Conservation (phyloP, 352 stramenopile genomes). For the Phytophthora litchii region DNA sequence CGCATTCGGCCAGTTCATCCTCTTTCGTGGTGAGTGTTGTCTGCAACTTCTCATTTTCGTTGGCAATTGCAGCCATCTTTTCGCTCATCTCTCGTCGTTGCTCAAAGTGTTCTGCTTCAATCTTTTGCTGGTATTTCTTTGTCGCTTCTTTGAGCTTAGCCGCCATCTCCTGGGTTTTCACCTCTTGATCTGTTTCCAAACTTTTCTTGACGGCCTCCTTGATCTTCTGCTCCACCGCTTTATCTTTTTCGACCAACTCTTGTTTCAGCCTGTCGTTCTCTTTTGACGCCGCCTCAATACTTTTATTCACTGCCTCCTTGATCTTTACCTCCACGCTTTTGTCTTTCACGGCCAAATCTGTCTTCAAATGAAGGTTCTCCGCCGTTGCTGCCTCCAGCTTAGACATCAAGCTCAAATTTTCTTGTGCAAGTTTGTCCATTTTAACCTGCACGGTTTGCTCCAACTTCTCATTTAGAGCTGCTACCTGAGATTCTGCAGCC, state of each 20-base stretch:
- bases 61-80: slow-evolving; percentile 36
- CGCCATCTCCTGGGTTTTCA: slow-evolving; percentile 22
- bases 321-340: slow-evolving; percentile 20
- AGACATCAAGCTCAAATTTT: slow-evolving; percentile 34
- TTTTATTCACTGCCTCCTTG: slow-evolving; percentile 18
- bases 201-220: slow-evolving; percentile 27
- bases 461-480: slow-evolving; percentile 12
- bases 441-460: slow-evolving; percentile 19
- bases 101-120: slow-evolving; percentile 43
- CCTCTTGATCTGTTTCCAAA: slow-evolving; percentile 15
- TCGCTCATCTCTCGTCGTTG: slow-evolving; percentile 42
- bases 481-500: slow-evolving; percentile 10
- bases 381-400: slow-evolving; percentile 26
- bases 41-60: slow-evolving; percentile 36
- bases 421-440: slow-evolving; percentile 26
- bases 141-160: slow-evolving; percentile 35
- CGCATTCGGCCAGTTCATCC: slow-evolving; percentile 26
- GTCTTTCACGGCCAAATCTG: slow-evolving; percentile 28
- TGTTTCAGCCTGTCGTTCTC: slow-evolving; percentile 20
- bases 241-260: slow-evolving; percentile 26
- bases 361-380: slow-evolving; percentile 34
- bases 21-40: slow-evolving; percentile 20
- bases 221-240: slow-evolving; percentile 19
- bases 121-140: slow-evolving; percentile 38
- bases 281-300: slow-evolving; percentile 8